Percentiles rank a stretch among this genome's conserved stretches.
These are phyloP conservation scores for Picochlorum sp. DNA, from an alignment of 139 green algal species.

Conservation along the genomic window DNA sequence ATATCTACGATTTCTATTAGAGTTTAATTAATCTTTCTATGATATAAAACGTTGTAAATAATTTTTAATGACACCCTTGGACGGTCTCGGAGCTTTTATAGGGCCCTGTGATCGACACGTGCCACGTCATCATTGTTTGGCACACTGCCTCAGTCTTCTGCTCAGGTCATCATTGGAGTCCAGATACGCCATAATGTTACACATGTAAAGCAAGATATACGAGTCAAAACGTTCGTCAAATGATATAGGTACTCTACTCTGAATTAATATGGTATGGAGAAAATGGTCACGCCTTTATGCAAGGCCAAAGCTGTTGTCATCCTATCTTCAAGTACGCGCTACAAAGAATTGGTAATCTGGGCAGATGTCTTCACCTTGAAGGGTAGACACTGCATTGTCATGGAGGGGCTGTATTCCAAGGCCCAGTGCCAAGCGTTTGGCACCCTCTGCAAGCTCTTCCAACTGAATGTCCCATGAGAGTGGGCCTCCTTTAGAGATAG, in stretches of 20 bases:
- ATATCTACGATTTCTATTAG: neutral
- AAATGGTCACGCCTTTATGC: neutral
- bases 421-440: constrained; percentile 16
- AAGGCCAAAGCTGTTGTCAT: neutral
- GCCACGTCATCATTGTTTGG: too few species aligned
- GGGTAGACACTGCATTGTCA: neutral
- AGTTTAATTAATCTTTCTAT: too few species aligned
- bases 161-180: too few species aligned
- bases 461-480: constrained; percentile 33
- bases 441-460: constrained; percentile 27
- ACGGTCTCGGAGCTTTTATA: too few species aligned
- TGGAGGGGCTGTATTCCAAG: neutral
- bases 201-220: too few species aligned
- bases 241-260: too few species aligned
- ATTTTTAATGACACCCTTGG: too few species aligned
- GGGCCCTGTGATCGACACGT: too few species aligned
- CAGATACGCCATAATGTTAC: too few species aligned
- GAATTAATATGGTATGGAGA: neutral
- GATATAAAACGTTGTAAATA: too few species aligned
- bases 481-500: constrained; percentile 20
- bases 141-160: too few species aligned
- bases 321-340: neutral
- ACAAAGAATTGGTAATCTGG: constrained; percentile 33
- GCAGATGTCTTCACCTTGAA: constrained; percentile 6
- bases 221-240: too few species aligned